A percentile compares a stretch with the other conserved stretches of the same genome.
Evolutionary conservation across 179 eudicot genomes (phyloP).

Genomic region (Actinidia chinensis): DNA sequence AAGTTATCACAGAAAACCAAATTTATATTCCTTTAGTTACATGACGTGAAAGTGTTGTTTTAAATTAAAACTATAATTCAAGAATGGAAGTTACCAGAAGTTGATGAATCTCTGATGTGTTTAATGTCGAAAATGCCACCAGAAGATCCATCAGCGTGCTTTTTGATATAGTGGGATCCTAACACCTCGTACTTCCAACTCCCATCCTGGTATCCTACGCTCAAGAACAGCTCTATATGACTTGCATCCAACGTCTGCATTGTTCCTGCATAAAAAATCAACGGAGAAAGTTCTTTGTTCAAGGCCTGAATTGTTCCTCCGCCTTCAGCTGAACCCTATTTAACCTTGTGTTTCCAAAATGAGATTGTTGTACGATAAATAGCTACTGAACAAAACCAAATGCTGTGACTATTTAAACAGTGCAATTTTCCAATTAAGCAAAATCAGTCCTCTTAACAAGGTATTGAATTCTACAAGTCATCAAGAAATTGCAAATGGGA

Average conservation of each 20-base stretch:
- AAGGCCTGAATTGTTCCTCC: neutral
- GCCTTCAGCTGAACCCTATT: neutral
- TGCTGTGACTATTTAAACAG: neutral
- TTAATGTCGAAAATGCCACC: slow-evolving; percentile 73
- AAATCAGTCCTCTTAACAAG: neutral
- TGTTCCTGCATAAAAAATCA: slow-evolving; percentile 50
- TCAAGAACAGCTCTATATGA: slow-evolving; percentile 80
- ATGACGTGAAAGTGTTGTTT: neutral
- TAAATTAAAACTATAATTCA: neutral
- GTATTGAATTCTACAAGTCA: neutral
- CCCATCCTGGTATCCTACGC: slow-evolving; percentile 56
- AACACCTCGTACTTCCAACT: slow-evolving; percentile 70
- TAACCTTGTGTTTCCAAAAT: neutral
- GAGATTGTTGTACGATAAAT: neutral
- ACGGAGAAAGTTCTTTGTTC: neutral
- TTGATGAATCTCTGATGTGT: slow-evolving; percentile 58
- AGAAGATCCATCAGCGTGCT: slow-evolving; percentile 58
- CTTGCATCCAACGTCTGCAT: slow-evolving; percentile 95
- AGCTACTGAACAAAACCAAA: neutral
- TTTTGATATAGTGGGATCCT: slow-evolving; percentile 62
- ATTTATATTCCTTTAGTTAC: neutral
- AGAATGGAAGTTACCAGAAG: slow-evolving; percentile 49
- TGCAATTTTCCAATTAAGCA: neutral
- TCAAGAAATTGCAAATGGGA: neutral
- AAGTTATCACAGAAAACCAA: neutral